These are phyloP conservation scores for Neoboletus brunneissimus DNA, from an alignment of 768 basidiomycete species.

Conservation along the genomic window DNA sequence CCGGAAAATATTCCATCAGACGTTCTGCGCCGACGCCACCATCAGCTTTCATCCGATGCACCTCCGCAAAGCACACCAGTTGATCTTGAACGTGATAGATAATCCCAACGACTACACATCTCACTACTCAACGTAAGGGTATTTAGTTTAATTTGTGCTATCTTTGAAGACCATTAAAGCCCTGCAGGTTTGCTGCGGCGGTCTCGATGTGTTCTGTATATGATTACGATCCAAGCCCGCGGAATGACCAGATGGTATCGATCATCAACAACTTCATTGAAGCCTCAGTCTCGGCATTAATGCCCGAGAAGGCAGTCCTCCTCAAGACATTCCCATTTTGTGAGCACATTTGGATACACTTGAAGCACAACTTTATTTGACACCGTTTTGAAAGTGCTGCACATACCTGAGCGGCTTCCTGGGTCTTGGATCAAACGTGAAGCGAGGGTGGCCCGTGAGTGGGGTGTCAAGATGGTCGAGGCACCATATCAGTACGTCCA, in stretches of 20 bases:
- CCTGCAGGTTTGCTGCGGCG: slow-evolving; percentile 31
- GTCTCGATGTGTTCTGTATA: slow-evolving; percentile 20
- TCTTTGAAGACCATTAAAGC: not conserved
- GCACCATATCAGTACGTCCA: not conserved
- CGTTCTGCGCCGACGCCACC: slow-evolving; percentile 2
- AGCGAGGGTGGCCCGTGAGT: not conserved
- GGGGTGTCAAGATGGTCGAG: not conserved
- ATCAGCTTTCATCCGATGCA: slow-evolving; percentile 7
- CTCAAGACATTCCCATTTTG: too few species aligned
- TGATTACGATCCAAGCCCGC: slow-evolving; percentile 9
- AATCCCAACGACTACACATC: slow-evolving; percentile 1
- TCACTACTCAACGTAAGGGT: slow-evolving; percentile 12
- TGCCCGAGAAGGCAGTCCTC: too few species aligned
- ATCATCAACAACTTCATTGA: slow-evolving; percentile 9
- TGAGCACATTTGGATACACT: too few species aligned
- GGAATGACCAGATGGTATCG: slow-evolving; percentile 15
- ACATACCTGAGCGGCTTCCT: too few species aligned
- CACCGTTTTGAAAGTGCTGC: too few species aligned
- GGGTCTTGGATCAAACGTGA: not conserved
- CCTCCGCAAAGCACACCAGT: slow-evolving; percentile 5
- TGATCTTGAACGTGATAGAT: slow-evolving; percentile 7
- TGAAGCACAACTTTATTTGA: too few species aligned
- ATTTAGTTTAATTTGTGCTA: not conserved
- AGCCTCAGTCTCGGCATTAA: not conserved
- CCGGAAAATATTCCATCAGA: slow-evolving; percentile 17